Conservation (phyloP, 805 yeast species). For the Hanseniaspora lachancei region DNA sequence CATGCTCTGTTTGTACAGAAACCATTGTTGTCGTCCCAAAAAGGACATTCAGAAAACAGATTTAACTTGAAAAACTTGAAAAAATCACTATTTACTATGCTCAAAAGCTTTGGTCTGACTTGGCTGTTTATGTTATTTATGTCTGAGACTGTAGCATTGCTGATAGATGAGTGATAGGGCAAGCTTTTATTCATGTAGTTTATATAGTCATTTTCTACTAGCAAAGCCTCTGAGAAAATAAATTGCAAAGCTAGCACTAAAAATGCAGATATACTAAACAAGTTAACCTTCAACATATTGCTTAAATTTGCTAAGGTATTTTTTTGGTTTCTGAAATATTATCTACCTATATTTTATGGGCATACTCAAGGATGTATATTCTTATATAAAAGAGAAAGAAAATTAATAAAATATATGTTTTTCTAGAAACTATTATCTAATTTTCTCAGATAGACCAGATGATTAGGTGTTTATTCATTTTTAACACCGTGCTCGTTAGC, state of each 20-base stretch:
- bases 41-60: slow-evolving; percentile 71
- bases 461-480: no score
- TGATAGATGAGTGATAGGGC: slow-evolving; percentile 17
- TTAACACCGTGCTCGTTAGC: no score
- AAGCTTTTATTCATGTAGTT: slow-evolving; percentile 3
- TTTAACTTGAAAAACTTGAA: slow-evolving; percentile 81
- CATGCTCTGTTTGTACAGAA: slow-evolving; percentile 79
- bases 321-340: neutral
- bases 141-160: slow-evolving; percentile 34
- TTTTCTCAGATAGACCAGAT: no score
- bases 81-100: slow-evolving; percentile 59
- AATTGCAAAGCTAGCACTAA: neutral
- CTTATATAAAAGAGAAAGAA: no score
- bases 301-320: neutral
- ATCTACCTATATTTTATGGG: no score
- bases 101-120: slow-evolving; percentile 43
- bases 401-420: no score
- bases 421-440: no score
- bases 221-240: neutral
- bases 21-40: slow-evolving; percentile 65
- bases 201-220: neutral
- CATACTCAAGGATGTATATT: no score
- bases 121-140: slow-evolving; percentile 39
- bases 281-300: neutral
- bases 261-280: neutral